Base-by-base conservation (phyloP, 1,139 yeast genomes). In the Fermentozyma sake region DNA sequence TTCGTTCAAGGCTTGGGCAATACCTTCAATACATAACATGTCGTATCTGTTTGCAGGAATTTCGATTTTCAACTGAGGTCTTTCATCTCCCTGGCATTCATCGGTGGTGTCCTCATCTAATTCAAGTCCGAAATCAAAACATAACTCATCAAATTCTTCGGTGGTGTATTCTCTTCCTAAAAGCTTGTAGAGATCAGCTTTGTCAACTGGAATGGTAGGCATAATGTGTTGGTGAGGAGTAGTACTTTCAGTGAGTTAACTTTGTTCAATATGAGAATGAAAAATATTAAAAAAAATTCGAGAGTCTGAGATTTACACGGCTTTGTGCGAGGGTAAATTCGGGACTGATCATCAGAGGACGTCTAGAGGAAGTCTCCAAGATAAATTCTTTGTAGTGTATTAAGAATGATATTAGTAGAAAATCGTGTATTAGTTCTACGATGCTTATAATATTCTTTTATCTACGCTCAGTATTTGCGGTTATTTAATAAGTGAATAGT, bases 21-120 rank as follows among this genome's bases (percentile, higher is more conserved):
- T 89, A 51, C 99, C 99, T 61, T 93, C 99, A 41, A 87, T 82
- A 67, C 98, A 93, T 44, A 93, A 77, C 91, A 93, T 79, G 56
- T 91, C 99, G 52, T 91, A 93, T 65, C 98, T 77, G 64, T 93
- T 93, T 39, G 99, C 99, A 32, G 96, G 97, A 41, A 93, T 80
- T 58, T 93, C 99, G 50, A 93, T 87, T 64, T 93, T 93, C 48
- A 86, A 72, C 60, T 89, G 95, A 13, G 99, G 96, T 57, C 97
- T 85, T 61, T 89, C 96, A 25, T 74, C 79, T 32, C 72, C 80
- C 44, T 66, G 67, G 38, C 84, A 80, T 29, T 81, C 93, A 28
- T 81, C 86, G 25, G 93, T 83, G 46, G 84, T 77, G 55, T 93
- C 98, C 63, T 93, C 98, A 56, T 93, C 99, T 41, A 93, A 72